Evolutionary conservation across 345 rosid genomes (phyloP).

Genomic region (Pugionium dolabratum): DNA sequence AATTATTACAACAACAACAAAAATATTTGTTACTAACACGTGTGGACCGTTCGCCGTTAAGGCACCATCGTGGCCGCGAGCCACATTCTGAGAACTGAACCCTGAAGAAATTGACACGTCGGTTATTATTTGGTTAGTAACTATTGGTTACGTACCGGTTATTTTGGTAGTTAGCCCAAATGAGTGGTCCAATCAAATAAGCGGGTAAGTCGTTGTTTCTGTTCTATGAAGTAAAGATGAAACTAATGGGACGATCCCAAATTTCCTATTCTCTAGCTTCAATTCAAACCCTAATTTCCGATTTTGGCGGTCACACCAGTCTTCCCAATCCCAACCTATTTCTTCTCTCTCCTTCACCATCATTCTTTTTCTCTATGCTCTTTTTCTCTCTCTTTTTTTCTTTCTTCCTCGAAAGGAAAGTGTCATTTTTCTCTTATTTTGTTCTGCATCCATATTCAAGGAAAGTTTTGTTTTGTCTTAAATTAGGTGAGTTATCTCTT

Average conservation of each 20-base stretch:
- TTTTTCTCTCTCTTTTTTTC: not conserved
- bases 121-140: slow-evolving; percentile 10
- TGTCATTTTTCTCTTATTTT: not conserved
- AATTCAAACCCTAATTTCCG: slow-evolving; percentile 42
- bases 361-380: slow-evolving; percentile 18
- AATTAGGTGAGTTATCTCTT: slow-evolving; percentile 31
- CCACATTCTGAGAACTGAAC: slow-evolving; percentile 1
- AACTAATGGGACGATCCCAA: not conserved
- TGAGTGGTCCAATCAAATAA: slow-evolving; percentile 35
- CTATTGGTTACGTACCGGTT: not conserved
- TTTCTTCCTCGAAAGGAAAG: slow-evolving; percentile 44
- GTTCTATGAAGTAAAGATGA: slow-evolving; percentile 29
- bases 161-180: slow-evolving; percentile 22
- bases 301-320: slow-evolving; percentile 53
- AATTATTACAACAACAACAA: too few relatives aligned
- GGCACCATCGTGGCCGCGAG: not conserved
- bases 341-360: slow-evolving; percentile 38
- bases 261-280: slow-evolving; percentile 32
- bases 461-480: slow-evolving; percentile 25
- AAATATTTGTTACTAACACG: not conserved
- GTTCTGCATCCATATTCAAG: slow-evolving; percentile 11
- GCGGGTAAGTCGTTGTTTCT: slow-evolving; percentile 35
- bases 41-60: slow-evolving; percentile 12
- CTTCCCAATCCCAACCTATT: slow-evolving; percentile 32
- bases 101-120: slow-evolving; percentile 24